Conservation (phyloP, 495 filamentous ascomycete species). For the Platismatia glauca region DNA sequence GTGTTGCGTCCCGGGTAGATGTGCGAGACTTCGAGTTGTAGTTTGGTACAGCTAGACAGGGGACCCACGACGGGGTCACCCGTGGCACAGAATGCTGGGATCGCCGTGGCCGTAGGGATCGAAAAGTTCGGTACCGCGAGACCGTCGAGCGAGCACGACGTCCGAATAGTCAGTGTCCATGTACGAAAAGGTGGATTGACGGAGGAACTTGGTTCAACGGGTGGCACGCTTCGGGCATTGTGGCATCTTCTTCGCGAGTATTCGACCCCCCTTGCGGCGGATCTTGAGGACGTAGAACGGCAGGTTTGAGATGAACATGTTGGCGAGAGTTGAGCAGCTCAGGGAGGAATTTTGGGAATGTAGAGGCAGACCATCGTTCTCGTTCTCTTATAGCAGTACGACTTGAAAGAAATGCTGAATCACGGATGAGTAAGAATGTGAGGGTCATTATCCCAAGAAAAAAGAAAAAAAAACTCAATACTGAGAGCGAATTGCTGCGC, state of each 20-base stretch:
- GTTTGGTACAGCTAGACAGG: neutral
- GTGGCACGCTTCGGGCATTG: neutral
- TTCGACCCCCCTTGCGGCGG: neutral
- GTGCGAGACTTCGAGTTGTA: neutral
- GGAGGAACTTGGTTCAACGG: neutral
- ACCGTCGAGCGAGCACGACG: neutral
- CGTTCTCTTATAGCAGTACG: neutral
- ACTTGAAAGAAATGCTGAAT: neutral
- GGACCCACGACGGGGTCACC: neutral
- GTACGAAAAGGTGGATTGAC: neutral
- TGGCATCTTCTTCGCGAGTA: neutral
- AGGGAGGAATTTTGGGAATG: neutral
- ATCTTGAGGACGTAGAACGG: constrained; percentile 1
- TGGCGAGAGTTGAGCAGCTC: neutral
- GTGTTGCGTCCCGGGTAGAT: neutral
- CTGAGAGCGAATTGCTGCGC: neutral
- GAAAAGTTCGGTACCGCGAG: neutral
- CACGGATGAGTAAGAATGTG: too few relatives aligned
- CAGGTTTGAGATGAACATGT: neutral
- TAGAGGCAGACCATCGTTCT: neutral
- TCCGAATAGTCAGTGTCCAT: neutral
- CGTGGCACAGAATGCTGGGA: too few relatives aligned
- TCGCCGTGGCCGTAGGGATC: neutral
- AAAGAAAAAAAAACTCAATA: neutral
- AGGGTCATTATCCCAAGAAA: too few relatives aligned